These are phyloP conservation scores for Malus hybrid DNA, from an alignment of 331 rosid genomes.

Conservation along the genomic window DNA sequence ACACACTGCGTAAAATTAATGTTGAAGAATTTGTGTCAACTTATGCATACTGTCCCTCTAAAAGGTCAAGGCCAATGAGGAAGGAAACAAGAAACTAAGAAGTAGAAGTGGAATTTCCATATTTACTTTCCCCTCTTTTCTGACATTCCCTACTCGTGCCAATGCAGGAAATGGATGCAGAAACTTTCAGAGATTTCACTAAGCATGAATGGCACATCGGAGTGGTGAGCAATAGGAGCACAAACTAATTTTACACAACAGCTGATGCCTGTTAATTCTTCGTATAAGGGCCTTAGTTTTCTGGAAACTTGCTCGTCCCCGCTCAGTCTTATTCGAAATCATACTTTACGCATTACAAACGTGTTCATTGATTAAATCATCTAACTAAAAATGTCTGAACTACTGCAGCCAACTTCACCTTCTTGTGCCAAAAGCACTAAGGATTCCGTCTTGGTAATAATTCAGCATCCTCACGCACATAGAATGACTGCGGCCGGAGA, in stretches of 20 bases:
- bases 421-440: constrained; percentile 31
- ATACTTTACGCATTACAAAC: too few species aligned
- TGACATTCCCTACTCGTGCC: background rate
- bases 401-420: constrained; percentile 58
- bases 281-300: background rate
- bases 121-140: background rate
- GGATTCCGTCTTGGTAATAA: constrained; percentile 64
- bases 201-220: constrained; percentile 85
- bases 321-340: too few species aligned
- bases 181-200: constrained; percentile 70
- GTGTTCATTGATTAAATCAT: too few species aligned
- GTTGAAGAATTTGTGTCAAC: background rate
- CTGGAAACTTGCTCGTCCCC: background rate
- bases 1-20: background rate
- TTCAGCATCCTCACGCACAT: constrained; percentile 65
- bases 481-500: constrained; percentile 24
- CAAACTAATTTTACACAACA: background rate
- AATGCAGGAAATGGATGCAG: constrained; percentile 88
- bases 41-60: background rate
- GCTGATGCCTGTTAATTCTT: background rate
- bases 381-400: background rate
- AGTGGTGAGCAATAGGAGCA: constrained; percentile 47
- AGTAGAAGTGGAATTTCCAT: background rate
- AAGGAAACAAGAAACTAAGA: background rate
- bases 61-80: background rate